Evolutionary conservation across 1,284 basidiomycete species (phyloP), one percentile per base, ranked within the genome.

Genomic region (Porogramme epimiltina): DNA sequence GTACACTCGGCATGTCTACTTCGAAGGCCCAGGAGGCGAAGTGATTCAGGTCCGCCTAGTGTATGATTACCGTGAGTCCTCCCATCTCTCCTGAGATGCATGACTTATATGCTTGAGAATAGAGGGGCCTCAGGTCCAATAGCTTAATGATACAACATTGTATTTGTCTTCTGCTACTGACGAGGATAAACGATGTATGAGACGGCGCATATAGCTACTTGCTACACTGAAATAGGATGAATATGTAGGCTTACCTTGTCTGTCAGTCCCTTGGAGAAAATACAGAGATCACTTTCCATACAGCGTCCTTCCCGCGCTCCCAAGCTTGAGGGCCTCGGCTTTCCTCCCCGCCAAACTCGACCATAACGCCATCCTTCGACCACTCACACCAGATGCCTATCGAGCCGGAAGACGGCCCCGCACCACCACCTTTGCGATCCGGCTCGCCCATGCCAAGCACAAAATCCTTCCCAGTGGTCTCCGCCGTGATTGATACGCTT

Each of bases 371-470:
- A 50, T 87, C 78, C 53, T 73, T 77, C n/a, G 81, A 77, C 92
- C 92, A 95, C 68, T 95, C 93, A 60, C 92, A 89, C 90, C 91
- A 96, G 55, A 95, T 93, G 18, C 85, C 85, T 58, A 95, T 90
- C 37, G 88, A 91, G n/a, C 89, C 89, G 9, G 80, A 82, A 13
- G 86, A 86, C 8, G 89, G 89, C 0, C 89, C 91, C 10, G 82
- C 75, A 0, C 92, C 91, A 22, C 93, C 91, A 5, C 93, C 93
- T 65, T 95, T 96, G 49, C 89, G 79, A 61, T 81, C 81, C 6
- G 93, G 93, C 69, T 95, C 93, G 18, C 93, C 93, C 26, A 95
- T 69, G 33, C 67, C 64, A 16, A 71, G 66, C 3, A 95, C 87
- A 54, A 97, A 83, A 1, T 91, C 84, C 61, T 87, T 86, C 3